Percentiles rank a stretch among this genome's conserved stretches.
These are phyloP conservation scores for Cladorrhinum sp. DNA, from an alignment of 2,329 filamentous ascomycete genomes.

Conservation along the genomic window DNA sequence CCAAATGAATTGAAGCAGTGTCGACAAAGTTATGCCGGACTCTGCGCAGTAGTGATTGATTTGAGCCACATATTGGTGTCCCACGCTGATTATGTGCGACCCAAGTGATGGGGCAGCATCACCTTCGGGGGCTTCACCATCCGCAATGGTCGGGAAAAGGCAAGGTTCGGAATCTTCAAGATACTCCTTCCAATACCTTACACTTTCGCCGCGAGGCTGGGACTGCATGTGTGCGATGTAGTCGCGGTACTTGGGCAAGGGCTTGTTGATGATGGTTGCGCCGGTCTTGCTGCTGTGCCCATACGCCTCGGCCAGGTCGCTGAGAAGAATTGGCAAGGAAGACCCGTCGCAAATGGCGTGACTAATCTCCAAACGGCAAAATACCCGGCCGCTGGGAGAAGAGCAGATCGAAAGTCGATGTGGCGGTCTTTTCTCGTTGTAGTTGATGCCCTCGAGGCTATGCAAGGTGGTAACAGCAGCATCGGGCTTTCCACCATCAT, in stretches of 20 bases:
- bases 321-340: conserved; percentile 40
- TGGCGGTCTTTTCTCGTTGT: conserved; percentile 21
- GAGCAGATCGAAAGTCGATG: conserved; percentile 23
- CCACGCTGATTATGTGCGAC: conserved; percentile 21
- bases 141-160: conserved; percentile 28
- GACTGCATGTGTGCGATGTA: conserved; percentile 22
- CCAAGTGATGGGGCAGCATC: conserved; percentile 16
- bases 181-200: conserved; percentile 30
- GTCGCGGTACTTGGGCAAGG: conserved; percentile 23
- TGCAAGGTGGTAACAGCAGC: not conserved
- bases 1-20: conserved; percentile 51
- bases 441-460: conserved; percentile 15
- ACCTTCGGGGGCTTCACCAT: conserved; percentile 8
- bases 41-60: conserved; percentile 37
- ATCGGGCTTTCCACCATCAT: conserved; percentile 11
- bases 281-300: conserved; percentile 8
- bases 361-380: conserved; percentile 38
- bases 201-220: conserved; percentile 22
- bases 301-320: conserved; percentile 31
- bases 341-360: conserved; percentile 51
- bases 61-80: conserved; percentile 1
- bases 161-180: conserved; percentile 30
- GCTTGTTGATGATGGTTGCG: not conserved
- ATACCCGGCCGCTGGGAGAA: conserved; percentile 8
- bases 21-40: conserved; percentile 45